Conservation (phyloP, 345 rosid species). For the Atalantia buxifolia region DNA sequence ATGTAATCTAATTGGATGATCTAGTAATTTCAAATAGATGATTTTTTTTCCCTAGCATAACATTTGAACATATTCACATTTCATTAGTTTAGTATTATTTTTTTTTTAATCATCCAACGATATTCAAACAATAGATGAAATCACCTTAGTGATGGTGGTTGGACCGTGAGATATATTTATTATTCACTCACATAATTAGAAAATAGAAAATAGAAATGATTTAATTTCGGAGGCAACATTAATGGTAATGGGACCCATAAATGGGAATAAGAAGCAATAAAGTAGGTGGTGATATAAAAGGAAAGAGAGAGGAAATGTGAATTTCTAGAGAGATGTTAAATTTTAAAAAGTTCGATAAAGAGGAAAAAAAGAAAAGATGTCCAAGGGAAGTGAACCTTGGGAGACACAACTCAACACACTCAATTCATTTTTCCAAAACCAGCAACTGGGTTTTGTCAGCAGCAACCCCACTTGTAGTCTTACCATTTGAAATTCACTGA, state of each 20-base stretch:
- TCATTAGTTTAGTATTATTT: too few species aligned
- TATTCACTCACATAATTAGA: too few species aligned
- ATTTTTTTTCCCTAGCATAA: too few species aligned
- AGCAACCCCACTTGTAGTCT: conserved; percentile 11
- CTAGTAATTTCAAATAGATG: too few species aligned
- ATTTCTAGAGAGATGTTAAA: neutral
- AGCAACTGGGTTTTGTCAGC: conserved; percentile 17
- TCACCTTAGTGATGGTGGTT: too few species aligned
- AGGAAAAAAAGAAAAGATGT: neutral
- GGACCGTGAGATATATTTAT: too few species aligned
- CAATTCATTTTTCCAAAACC: conserved; percentile 18
- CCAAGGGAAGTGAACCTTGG: conserved; percentile 44
- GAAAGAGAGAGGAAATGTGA: neutral
- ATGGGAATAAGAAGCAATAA: neutral
- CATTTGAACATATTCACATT: too few species aligned
- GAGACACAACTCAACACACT: conserved; percentile 12
- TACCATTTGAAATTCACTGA: conserved; percentile 21
- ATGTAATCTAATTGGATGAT: too few species aligned
- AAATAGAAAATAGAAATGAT: too few species aligned
- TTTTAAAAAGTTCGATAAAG: neutral
- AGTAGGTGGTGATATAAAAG: neutral
- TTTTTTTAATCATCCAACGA: too few species aligned
- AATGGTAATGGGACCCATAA: neutral
- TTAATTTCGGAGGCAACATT: too few species aligned
- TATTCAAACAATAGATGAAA: too few species aligned